Base-by-base conservation (phyloP, 768 basidiomycete species). In the Suillus lakei region DNA sequence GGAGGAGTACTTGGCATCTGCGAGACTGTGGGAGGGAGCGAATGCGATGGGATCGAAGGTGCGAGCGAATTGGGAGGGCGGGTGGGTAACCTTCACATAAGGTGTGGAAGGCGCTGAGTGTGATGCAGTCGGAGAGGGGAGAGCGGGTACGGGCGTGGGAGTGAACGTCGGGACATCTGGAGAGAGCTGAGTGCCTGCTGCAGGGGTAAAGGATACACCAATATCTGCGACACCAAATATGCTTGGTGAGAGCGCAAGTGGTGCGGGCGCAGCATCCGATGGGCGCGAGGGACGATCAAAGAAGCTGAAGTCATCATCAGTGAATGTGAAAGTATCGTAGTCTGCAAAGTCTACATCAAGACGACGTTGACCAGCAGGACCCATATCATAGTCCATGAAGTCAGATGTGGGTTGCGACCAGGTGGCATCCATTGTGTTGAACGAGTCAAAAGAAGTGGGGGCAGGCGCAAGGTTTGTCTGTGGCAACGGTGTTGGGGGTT, bases 291-390 rank as follows among this genome's bases (percentile, higher is more conserved):
- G 88, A 30, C 82, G 82, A 72, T 95, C 92, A 72, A 95, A 96
- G 76, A 93, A 95, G 73, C 86, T 90, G 75, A 95, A 96, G 75
- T 96, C 93, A 63, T 94, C 93, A 60, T 96, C 93, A 0, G 93
- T 94, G 58, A 77, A 76, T 28, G 67, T 70, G 70, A 95, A 89
- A 1, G 81, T 84, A 26, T 87, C 85, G 39, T 89, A 59, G 26
- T 59, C 56, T 39, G 38, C 87, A 61, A 86, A 86, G 50, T 85
- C 86, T 75, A 83, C 76, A 60, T 76, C 76, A 60, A 76, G 73
- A 44, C 70, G 74, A 6, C 64, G 56, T 38, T 59, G 56, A 59
- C 38, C 56, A 46, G 80, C 82, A 46, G 79, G 80, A 51, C 72
- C 67, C 41, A 79, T 74, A 34, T 72, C 69, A 36, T 82, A 71